Percentiles rank a stretch among this genome's conserved stretches.
Conservation (phyloP, 1,284 basidiomycete species). For the Austroboletus niveus region DNA sequence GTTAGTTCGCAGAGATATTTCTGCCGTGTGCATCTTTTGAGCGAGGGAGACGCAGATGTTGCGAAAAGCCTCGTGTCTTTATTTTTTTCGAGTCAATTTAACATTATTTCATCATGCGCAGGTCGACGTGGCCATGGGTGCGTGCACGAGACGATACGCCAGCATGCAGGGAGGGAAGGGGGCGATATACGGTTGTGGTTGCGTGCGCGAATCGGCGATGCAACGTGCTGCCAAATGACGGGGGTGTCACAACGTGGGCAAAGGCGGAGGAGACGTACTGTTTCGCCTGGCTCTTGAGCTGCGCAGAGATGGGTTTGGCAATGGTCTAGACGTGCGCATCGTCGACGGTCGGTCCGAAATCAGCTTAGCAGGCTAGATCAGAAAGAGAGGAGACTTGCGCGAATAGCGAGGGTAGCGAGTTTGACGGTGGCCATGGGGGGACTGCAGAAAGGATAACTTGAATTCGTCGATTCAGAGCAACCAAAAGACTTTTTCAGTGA, state of each 20-base stretch:
- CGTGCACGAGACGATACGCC: neutral
- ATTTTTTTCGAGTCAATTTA: neutral
- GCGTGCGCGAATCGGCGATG: neutral
- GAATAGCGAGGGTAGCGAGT: constrained; percentile 63
- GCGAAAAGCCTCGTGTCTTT: constrained; percentile 74
- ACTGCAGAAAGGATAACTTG: too few relatives aligned
- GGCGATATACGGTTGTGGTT: neutral
- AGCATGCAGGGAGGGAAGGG: neutral
- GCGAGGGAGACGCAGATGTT: constrained; percentile 75
- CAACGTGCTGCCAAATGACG: neutral
- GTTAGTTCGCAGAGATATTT: constrained; percentile 74
- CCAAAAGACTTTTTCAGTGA: too few relatives aligned
- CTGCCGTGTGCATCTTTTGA: constrained; percentile 78
- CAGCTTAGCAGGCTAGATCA: neutral
- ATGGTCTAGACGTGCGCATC: constrained; percentile 54
- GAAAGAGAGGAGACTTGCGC: constrained; percentile 43
- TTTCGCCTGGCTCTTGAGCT: constrained; percentile 74
- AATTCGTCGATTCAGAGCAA: too few relatives aligned
- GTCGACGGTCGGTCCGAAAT: neutral
- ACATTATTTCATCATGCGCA: too few relatives aligned
- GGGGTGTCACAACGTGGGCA: neutral
- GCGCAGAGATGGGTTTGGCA: constrained; percentile 80
- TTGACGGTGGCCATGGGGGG: constrained; percentile 62
- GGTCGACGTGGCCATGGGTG: neutral
- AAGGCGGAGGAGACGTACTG: constrained; percentile 51